Conservation (phyloP, 108 stramenopile genomes). For the Pseudonitzschia multistriata region DNA sequence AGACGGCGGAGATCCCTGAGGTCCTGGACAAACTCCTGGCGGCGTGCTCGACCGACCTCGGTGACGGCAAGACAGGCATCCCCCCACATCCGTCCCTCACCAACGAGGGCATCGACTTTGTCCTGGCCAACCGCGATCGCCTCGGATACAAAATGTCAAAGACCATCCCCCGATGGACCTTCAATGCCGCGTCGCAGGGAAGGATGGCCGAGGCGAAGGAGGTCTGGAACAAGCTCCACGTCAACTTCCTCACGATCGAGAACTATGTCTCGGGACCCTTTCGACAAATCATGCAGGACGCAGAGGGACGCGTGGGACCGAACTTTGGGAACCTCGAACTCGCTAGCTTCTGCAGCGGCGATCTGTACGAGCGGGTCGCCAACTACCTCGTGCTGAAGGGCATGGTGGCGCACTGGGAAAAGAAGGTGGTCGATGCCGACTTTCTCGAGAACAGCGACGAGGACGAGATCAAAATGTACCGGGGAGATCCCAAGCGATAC, state of each 20-base stretch:
- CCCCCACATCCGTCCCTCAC: slow-evolving; percentile 66
- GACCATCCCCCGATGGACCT: slow-evolving; percentile 58
- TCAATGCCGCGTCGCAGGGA: slow-evolving; percentile 50
- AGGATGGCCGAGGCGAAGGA: slow-evolving; percentile 51
- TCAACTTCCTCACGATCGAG: slow-evolving; percentile 68
- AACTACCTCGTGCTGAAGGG: slow-evolving; percentile 82
- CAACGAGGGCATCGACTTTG: slow-evolving; percentile 70
- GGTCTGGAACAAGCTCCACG: slow-evolving; percentile 49
- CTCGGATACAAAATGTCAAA: slow-evolving; percentile 63
- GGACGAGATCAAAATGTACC: slow-evolving; percentile 43
- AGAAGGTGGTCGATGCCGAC: slow-evolving; percentile 78
- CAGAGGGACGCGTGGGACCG: slow-evolving; percentile 71
- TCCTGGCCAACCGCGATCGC: slow-evolving; percentile 74
- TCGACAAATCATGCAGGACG: slow-evolving; percentile 79
- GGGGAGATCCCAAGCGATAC: slow-evolving; percentile 79
- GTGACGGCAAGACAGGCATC: slow-evolving; percentile 39
- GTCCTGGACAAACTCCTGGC: slow-evolving; percentile 59
- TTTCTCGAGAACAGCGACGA: slow-evolving; percentile 55
- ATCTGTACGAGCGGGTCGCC: slow-evolving; percentile 73
- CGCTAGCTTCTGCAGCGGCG: slow-evolving; percentile 50
- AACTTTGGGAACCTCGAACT: slow-evolving; percentile 85
- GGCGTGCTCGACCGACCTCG: slow-evolving; percentile 56
- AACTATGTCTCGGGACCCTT: slow-evolving; percentile 85
- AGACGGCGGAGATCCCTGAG: slow-evolving; percentile 58
- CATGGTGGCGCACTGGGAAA: slow-evolving; percentile 87